Percentiles rank a stretch among this genome's conserved stretches.
Conservation (phyloP, 768 basidiomycete species). For the Fomitopsis pulvina region DNA sequence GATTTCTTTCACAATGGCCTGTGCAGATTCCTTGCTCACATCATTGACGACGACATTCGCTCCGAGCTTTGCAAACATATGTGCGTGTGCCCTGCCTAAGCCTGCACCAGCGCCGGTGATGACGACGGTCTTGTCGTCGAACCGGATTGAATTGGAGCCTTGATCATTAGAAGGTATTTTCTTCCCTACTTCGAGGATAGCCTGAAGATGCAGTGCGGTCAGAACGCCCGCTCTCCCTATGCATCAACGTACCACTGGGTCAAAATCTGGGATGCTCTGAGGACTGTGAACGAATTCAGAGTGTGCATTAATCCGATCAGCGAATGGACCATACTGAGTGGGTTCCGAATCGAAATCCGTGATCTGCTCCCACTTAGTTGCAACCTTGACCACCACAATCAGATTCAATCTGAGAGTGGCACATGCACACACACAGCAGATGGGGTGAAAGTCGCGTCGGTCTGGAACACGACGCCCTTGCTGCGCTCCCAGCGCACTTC, state of each 20-base stretch:
- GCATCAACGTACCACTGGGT: constrained; percentile 39
- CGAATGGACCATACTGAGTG: constrained; percentile 47
- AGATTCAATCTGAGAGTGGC: neutral
- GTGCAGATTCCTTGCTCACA: constrained; percentile 80
- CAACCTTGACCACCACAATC: constrained; percentile 43
- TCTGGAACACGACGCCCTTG: constrained; percentile 82
- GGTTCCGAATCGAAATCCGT: constrained; percentile 66
- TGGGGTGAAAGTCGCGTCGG: constrained; percentile 87
- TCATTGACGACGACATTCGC: constrained; percentile 97
- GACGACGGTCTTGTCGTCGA: constrained; percentile 86
- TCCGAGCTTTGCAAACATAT: constrained; percentile 89
- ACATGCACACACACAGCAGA: constrained; percentile 61
- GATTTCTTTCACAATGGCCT: constrained; percentile 82
- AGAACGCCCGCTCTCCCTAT: neutral
- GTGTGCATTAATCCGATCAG: too few relatives aligned
- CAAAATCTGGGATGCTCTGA: constrained; percentile 51
- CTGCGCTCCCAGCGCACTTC: constrained; percentile 93
- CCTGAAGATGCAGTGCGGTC: neutral
- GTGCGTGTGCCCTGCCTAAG: constrained; percentile 85
- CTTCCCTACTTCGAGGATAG: constrained; percentile 41
- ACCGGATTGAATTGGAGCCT: constrained; percentile 63
- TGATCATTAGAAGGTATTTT: constrained; percentile 65
- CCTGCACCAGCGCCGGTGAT: constrained; percentile 95
- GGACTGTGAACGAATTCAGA: constrained; percentile 43
- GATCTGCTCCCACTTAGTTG: constrained; percentile 76